phyloP scores from a whole-genome alignment of 345 rosid species.

The Diplotaxis tenuifolia region DNA sequence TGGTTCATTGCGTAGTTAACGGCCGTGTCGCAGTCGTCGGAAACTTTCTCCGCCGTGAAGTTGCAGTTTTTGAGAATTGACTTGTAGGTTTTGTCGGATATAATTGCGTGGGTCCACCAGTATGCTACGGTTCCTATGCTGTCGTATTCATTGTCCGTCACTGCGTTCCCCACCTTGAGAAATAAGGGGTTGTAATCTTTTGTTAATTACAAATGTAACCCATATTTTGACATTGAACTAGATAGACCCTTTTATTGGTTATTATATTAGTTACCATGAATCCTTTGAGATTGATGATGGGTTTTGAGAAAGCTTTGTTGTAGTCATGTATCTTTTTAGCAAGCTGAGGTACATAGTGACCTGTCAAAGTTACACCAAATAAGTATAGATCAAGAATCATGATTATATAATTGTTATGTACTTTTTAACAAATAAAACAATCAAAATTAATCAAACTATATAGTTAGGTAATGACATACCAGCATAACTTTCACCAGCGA shows the following conservation, averaged over 20 bases:
- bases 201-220: not conserved
- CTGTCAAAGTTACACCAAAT: conserved; percentile 35
- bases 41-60: conserved; percentile 48
- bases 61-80: conserved; percentile 64
- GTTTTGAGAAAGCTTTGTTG: conserved; percentile 49
- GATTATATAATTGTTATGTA: not conserved
- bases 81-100: conserved; percentile 69
- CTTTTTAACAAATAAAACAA: not conserved
- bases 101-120: conserved; percentile 94
- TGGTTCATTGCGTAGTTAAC: conserved; percentile 61
- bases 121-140: conserved; percentile 71
- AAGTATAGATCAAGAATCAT: not conserved
- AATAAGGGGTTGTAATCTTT: not conserved
- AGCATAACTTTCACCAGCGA: conserved; percentile 94
- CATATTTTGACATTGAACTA: not conserved
- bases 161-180: conserved; percentile 81
- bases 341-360: conserved; percentile 93
- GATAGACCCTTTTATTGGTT: not conserved
- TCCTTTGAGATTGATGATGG: conserved; percentile 78
- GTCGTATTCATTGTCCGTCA: conserved; percentile 71
- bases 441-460: not conserved
- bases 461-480: conserved; percentile 40
- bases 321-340: conserved; percentile 73
- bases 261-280: conserved; percentile 53
- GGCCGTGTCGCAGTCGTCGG: conserved; percentile 53